Percentiles rank a stretch among this genome's conserved stretches.
Conservation (phyloP, 2,329 filamentous ascomycete species). For the Colletotrichum somersetense region DNA sequence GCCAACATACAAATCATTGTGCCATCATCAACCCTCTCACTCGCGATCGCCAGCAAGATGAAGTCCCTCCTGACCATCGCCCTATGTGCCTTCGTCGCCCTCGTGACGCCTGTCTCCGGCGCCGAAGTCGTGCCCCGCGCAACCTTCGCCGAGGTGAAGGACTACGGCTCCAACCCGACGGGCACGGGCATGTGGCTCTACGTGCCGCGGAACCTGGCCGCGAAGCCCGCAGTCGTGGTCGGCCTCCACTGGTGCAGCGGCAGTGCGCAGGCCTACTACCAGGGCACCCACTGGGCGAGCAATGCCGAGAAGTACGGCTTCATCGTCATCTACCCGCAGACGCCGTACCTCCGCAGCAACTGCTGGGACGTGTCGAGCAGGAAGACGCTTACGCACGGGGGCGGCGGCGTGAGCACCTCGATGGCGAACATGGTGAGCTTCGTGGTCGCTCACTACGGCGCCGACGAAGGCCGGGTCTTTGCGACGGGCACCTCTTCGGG, state of each 20-base stretch:
- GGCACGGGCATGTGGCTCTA: conserved; percentile 47
- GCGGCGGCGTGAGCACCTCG: conserved; percentile 63
- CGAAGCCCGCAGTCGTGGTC: conserved; percentile 64
- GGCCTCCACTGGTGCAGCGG: conserved; percentile 70
- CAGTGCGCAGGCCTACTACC: conserved; percentile 64
- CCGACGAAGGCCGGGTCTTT: conserved; percentile 61
- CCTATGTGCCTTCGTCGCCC: not conserved
- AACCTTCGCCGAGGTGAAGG: conserved; percentile 41
- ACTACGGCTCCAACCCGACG: conserved; percentile 40
- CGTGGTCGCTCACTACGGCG: conserved; percentile 60
- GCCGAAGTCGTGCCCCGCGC: conserved; percentile 41
- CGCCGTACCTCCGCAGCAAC: conserved; percentile 50
- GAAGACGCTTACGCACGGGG: conserved; percentile 62
- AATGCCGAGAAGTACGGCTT: conserved; percentile 69
- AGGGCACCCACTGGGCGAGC: conserved; percentile 61
- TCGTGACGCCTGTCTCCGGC: conserved; percentile 6
- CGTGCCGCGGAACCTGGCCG: conserved; percentile 52
- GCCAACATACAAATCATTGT: not conserved
- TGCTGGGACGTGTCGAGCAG: conserved; percentile 73
- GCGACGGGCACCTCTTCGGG: conserved; percentile 63
- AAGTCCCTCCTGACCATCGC: conserved; percentile 22
- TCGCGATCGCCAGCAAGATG: not conserved
- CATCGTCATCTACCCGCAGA: conserved; percentile 64
- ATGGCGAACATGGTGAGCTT: conserved; percentile 69
- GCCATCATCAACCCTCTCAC: not conserved